Evolutionary conservation across 441 rosid genomes (phyloP).

Genomic region (Arabidopsis lyrata): DNA sequence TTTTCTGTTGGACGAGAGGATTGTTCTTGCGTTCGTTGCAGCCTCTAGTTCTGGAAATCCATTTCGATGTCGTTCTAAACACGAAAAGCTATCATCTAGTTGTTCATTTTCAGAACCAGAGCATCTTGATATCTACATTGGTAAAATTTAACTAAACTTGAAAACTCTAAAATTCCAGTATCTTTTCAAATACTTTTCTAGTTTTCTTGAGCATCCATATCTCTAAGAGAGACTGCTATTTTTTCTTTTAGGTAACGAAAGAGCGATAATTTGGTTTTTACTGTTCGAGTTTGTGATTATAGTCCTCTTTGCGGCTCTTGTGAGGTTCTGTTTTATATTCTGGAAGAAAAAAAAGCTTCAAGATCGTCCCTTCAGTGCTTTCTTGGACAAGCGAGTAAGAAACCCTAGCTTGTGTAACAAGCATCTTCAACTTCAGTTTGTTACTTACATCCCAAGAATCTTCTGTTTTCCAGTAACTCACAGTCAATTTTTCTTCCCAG

Average conservation of each 20-base stretch:
- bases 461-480: constrained; percentile 48
- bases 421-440: not conserved
- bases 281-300: constrained; percentile 67
- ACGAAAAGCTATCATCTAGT: constrained; percentile 63
- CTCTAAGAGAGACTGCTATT: not conserved
- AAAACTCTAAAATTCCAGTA: not conserved
- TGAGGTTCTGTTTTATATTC: constrained; percentile 79
- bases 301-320: constrained; percentile 61
- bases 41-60: constrained; percentile 75
- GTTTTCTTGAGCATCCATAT: not conserved
- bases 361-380: constrained; percentile 61
- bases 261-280: constrained; percentile 61
- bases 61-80: constrained; percentile 62
- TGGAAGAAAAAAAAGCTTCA: constrained; percentile 90
- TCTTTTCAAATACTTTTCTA: constrained; percentile 5
- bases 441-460: constrained; percentile 6
- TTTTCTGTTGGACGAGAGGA: constrained; percentile 70
- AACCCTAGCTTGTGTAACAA: constrained; percentile 22
- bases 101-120: constrained; percentile 70
- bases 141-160: constrained; percentile 37
- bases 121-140: constrained; percentile 55
- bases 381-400: constrained; percentile 78
- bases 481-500: constrained; percentile 45
- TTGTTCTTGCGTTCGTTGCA: constrained; percentile 73
- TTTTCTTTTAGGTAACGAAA: constrained; percentile 60